Evolutionary conservation across 768 basidiomycete genomes (phyloP).

Genomic region (Fomitopsis serialis): DNA sequence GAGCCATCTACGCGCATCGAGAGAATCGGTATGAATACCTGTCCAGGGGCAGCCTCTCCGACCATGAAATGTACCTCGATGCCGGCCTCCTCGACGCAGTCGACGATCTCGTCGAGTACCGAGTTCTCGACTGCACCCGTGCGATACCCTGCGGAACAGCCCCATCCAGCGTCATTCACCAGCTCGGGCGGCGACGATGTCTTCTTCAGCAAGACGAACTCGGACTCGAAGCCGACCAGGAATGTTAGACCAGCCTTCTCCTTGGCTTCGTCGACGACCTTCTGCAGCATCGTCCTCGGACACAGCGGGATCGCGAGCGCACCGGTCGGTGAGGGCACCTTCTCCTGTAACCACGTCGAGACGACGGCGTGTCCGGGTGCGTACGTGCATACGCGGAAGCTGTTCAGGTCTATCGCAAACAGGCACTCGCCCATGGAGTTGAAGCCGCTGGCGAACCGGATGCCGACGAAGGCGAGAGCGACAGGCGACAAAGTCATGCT

Average conservation of each 20-base stretch:
- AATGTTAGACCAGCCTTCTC: conserved; percentile 37
- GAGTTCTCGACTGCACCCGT: conserved; percentile 40
- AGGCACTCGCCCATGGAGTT: conserved; percentile 46
- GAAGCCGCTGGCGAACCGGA: conserved; percentile 44
- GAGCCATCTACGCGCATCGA: neutral
- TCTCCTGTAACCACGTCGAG: conserved; percentile 67
- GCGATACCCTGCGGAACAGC: conserved; percentile 28
- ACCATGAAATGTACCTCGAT: conserved; percentile 68
- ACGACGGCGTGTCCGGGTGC: conserved; percentile 56
- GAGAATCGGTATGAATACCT: conserved; percentile 29
- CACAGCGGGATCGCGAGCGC: conserved; percentile 49
- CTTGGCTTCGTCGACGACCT: conserved; percentile 32
- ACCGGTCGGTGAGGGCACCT: conserved; percentile 29
- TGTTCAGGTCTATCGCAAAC: conserved; percentile 51
- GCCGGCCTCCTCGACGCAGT: conserved; percentile 38
- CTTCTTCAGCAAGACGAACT: conserved; percentile 59
- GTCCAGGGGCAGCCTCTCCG: conserved; percentile 64
- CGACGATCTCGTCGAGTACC: conserved; percentile 55
- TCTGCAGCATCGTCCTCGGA: conserved; percentile 49
- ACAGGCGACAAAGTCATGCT: conserved; percentile 45
- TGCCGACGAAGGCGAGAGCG: conserved; percentile 45
- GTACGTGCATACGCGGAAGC: conserved; percentile 49
- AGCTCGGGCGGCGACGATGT: conserved; percentile 36
- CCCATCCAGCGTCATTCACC: conserved; percentile 46
- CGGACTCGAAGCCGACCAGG: conserved; percentile 63